Evolutionary conservation across 176 grass and related monocot genomes (phyloP).

Genomic region (Oryza meridionalis): DNA sequence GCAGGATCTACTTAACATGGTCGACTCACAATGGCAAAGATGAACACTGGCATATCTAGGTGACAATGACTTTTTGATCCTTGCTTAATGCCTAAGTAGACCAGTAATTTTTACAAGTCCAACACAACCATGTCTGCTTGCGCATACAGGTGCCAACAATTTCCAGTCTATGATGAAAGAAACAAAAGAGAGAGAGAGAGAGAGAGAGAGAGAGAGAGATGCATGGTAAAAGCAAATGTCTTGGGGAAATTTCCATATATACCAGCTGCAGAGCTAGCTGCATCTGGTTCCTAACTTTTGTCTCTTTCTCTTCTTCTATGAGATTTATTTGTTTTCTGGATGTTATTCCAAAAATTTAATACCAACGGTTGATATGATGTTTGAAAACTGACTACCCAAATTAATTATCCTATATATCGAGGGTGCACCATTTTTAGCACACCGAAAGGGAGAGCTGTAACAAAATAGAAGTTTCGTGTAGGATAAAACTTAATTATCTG

Average conservation of each 20-base stretch:
- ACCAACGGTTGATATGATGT: not conserved
- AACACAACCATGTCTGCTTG: not conserved
- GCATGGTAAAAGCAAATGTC: not conserved
- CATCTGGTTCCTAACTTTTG: not conserved
- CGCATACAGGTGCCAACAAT: not conserved
- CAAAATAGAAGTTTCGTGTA: too few species aligned
- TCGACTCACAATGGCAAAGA: not conserved
- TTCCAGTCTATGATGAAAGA: not conserved
- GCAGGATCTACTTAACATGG: not conserved
- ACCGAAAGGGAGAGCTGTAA: not conserved
- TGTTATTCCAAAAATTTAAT: not conserved
- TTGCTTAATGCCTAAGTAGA: conserved; percentile 3
- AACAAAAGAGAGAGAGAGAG: not conserved
- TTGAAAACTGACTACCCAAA: not conserved
- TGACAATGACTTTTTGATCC: not conserved
- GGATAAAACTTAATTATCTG: not conserved
- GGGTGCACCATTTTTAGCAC: not conserved
- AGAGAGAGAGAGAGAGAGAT: not conserved
- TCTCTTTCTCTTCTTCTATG: not conserved
- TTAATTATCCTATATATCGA: not conserved
- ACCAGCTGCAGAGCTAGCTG: not conserved
- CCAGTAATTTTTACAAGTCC: not conserved
- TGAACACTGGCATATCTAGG: conserved; percentile 3
- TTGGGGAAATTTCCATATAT: not conserved
- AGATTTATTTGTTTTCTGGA: not conserved